Conservation (phyloP, 2,329 filamentous ascomycete species). For the Hypocrella siamensis region DNA sequence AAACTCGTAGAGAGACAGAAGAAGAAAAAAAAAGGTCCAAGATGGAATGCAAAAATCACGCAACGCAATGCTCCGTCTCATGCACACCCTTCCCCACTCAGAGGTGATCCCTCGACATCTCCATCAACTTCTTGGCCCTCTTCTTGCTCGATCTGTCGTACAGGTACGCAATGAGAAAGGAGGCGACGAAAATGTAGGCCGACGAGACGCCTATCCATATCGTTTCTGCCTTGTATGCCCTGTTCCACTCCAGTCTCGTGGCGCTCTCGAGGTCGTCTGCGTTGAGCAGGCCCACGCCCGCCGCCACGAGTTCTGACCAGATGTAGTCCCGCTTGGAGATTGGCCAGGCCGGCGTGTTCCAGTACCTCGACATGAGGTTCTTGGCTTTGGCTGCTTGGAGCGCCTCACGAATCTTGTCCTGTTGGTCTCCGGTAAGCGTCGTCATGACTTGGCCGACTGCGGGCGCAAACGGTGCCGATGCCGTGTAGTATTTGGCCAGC, state of each 20-base stretch:
- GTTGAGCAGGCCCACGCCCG: slow-evolving; percentile 44
- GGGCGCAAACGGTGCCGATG: slow-evolving; percentile 37
- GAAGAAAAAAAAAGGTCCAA: too few relatives aligned
- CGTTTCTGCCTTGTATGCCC: slow-evolving; percentile 6
- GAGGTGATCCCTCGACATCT: too few relatives aligned
- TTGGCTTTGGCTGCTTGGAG: slow-evolving; percentile 30
- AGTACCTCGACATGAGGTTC: slow-evolving; percentile 43
- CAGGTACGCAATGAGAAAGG: slow-evolving; percentile 2
- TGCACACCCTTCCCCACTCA: too few relatives aligned
- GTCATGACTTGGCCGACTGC: slow-evolving; percentile 30
- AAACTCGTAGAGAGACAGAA: too few relatives aligned
- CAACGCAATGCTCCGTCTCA: too few relatives aligned
- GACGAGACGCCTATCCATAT: slow-evolving; percentile 7
- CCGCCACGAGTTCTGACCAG: slow-evolving; percentile 36
- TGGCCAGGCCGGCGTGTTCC: slow-evolving; percentile 46
- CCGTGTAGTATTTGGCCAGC: slow-evolving; percentile 47
- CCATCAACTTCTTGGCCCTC: not conserved
- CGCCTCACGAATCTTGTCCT: slow-evolving; percentile 24
- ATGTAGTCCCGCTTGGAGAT: slow-evolving; percentile 36
- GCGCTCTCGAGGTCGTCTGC: slow-evolving; percentile 40
- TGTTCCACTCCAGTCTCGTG: slow-evolving; percentile 5
- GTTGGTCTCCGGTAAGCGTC: slow-evolving; percentile 22
- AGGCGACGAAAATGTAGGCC: slow-evolving; percentile 3
- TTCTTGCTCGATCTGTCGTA: slow-evolving; percentile 1
- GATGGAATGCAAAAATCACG: too few relatives aligned